Evolutionary conservation across 148 eudicot genomes (phyloP), one percentile per base, ranked within the genome.

Genomic region (Chenopodium formosanum): DNA sequence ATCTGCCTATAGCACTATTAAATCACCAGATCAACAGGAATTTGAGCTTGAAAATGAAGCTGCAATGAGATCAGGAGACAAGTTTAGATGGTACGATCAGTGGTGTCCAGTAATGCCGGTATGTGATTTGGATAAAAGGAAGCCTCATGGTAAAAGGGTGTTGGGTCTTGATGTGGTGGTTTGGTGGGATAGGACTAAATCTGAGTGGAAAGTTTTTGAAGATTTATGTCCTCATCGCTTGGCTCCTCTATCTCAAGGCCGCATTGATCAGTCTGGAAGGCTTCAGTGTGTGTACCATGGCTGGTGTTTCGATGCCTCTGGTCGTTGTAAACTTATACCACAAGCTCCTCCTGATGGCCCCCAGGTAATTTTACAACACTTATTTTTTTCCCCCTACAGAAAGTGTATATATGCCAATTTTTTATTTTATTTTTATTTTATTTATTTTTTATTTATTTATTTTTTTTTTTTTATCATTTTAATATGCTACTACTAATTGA

Each of bases 281-380:
- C 78, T 94, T 86, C 98, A 94, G 83, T 92, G 98, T 84, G 98
- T 90, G 17, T 94, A 94, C 79, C 98, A 92, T 76, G 98, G 94
- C 56, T 92, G 96, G 98, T 94, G 96, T 79, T 94, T 94, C 58
- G 80, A 73, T 83, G 94, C 93, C n/a, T 74, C 90, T 46, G 98
- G 98, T 50, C 85, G 81, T 11, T 94, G 98, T 56, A 87, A 92
- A 22, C 80, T 92, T 73, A 92, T 94, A 20, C 98, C 98, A 52
- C 94, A 92, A 79, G 93, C 94, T 52, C 93, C 94, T 9, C 83
- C 87, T 34, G 92, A 91, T 32, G 96, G 92, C 70, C 93, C 98
- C 74, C 92, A 87, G 79, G 97, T 90, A 79, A 47, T 1, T 44
- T 19, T 84, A 84, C 25, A 4, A 2, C 58, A 14, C 10, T 9